Evolutionary conservation across 441 rosid species (phyloP).

Genomic region (Gossypium gossypioides): DNA sequence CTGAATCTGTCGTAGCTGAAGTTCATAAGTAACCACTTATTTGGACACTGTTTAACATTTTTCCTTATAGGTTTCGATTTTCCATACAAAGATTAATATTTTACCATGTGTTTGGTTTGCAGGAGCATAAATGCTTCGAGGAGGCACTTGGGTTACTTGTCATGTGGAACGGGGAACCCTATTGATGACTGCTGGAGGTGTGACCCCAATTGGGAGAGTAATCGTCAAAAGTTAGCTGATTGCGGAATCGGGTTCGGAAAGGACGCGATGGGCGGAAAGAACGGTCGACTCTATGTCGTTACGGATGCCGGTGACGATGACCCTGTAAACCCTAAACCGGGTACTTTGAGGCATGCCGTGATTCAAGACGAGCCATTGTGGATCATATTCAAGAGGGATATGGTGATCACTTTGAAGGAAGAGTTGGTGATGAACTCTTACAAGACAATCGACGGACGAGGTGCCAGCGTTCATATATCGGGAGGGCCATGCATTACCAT

Average conservation of each 20-base stretch:
- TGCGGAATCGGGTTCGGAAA: slow-evolving; percentile 46
- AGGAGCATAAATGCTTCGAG: slow-evolving; percentile 42
- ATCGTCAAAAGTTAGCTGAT: slow-evolving; percentile 40
- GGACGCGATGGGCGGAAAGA: slow-evolving; percentile 34
- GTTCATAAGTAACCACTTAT: slow-evolving; percentile 18
- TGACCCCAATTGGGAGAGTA: slow-evolving; percentile 35
- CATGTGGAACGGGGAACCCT: slow-evolving; percentile 43
- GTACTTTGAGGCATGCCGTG: slow-evolving; percentile 38
- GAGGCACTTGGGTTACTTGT: slow-evolving; percentile 34
- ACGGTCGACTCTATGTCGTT: slow-evolving; percentile 35
- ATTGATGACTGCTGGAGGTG: slow-evolving; percentile 68
- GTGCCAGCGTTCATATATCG: slow-evolving; percentile 48
- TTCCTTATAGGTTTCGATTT: background rate
- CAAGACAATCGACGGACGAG: slow-evolving; percentile 58
- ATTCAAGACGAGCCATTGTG: slow-evolving; percentile 51
- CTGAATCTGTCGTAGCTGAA: slow-evolving; percentile 27
- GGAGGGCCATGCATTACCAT: slow-evolving; percentile 50
- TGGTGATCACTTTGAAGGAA: slow-evolving; percentile 42
- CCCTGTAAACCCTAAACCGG: slow-evolving; percentile 34
- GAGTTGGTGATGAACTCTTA: slow-evolving; percentile 46
- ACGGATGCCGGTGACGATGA: slow-evolving; percentile 32
- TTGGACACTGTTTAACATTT: background rate
- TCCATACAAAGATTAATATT: background rate
- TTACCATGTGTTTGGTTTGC: background rate
- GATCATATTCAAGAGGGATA: slow-evolving; percentile 53